Conservation (phyloP, 2,329 filamentous ascomycete genomes). For the Fusarium ramigenum region DNA sequence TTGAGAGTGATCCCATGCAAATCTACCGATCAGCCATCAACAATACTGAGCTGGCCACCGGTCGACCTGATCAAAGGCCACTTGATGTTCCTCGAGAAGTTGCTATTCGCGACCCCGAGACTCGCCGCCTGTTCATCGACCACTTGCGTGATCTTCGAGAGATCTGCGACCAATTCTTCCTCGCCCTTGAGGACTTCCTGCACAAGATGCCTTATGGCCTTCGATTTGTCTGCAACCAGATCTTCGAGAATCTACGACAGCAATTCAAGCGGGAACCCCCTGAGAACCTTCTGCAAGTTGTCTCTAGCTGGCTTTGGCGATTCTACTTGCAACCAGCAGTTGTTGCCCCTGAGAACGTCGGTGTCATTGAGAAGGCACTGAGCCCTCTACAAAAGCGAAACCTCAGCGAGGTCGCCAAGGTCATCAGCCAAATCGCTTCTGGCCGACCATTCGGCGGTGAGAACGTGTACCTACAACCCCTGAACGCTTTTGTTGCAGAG, state of each 20-base stretch:
- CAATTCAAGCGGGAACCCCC: slow-evolving; percentile 84
- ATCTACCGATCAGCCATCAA: slow-evolving; percentile 97
- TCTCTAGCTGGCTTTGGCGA: slow-evolving; percentile 92
- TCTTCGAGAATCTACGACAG: slow-evolving; percentile 78
- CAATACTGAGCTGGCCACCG: slow-evolving; percentile 95
- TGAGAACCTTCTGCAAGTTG: slow-evolving; percentile 80
- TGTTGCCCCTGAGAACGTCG: slow-evolving; percentile 89
- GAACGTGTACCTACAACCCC: slow-evolving; percentile 92
- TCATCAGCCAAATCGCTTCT: slow-evolving; percentile 87
- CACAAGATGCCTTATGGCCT: slow-evolving; percentile 93
- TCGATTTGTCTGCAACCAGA: slow-evolving; percentile 86
- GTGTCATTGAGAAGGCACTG: slow-evolving; percentile 88
- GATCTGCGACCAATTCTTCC: slow-evolving; percentile 90
- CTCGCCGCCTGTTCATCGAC: slow-evolving; percentile 89
- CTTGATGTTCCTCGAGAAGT: slow-evolving; percentile 89
- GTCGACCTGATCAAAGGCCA: slow-evolving; percentile 80
- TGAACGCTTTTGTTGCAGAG: slow-evolving; percentile 90
- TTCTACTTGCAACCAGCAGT: slow-evolving; percentile 92
- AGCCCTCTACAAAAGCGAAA: slow-evolving; percentile 95
- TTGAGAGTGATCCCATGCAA: slow-evolving; percentile 97
- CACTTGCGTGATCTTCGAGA: slow-evolving; percentile 94
- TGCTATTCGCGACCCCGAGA: slow-evolving; percentile 96
- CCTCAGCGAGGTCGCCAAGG: slow-evolving; percentile 87
- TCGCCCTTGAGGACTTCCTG: slow-evolving; percentile 81
- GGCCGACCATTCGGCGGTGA: slow-evolving; percentile 92